Base-by-base conservation (phyloP, 768 basidiomycete genomes). In the Naematelia aurantialba region DNA sequence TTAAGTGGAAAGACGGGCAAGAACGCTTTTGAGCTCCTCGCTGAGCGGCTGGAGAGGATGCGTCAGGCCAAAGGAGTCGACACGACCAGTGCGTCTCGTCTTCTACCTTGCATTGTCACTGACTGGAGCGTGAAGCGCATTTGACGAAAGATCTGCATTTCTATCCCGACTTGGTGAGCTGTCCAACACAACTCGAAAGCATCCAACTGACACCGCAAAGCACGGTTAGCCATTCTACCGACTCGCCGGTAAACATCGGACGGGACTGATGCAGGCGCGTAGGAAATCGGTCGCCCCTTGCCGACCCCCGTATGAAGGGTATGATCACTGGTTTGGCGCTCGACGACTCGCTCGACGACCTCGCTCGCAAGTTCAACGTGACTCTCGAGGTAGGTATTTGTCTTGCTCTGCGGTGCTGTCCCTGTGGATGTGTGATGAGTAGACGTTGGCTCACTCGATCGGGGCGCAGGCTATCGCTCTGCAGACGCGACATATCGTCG, bases 231-330 rank as follows among this genome's bases (percentile, higher is more conserved):
- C n/a, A n/a, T n/a, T n/a, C n/a, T n/a, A n/a, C n/a, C n/a, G n/a
- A n/a, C n/a, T n/a, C n/a, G n/a, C n/a, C n/a, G n/a, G n/a, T n/a
- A n/a, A n/a, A n/a, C n/a, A n/a, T n/a, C n/a, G n/a, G n/a, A n/a
- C n/a, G n/a, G n/a, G n/a, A n/a, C n/a, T n/a, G n/a, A n/a, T n/a
- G n/a, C n/a, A n/a, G n/a, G n/a, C n/a, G n/a, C n/a, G 17, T 8
- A 63, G 57, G 94, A 39, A 99, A 99, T 77, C 83, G 96, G 60
- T 97, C 93, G 0, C 96, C 96, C 1, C 85, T 98, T 46, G 94
- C 94, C 1, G 96, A 99, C 75, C 82, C 89, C n/a, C 85, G 83
- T 54, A 96, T 98, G 94, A 83, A 88, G 34, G 96, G 96, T 19
- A 88, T 91, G 51, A 86, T 98, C 58, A 82, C 86, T 55, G 96